Evolutionary conservation across 495 filamentous ascomycete genomes (phyloP).

Genomic region (Aspergillus egyptiacus): DNA sequence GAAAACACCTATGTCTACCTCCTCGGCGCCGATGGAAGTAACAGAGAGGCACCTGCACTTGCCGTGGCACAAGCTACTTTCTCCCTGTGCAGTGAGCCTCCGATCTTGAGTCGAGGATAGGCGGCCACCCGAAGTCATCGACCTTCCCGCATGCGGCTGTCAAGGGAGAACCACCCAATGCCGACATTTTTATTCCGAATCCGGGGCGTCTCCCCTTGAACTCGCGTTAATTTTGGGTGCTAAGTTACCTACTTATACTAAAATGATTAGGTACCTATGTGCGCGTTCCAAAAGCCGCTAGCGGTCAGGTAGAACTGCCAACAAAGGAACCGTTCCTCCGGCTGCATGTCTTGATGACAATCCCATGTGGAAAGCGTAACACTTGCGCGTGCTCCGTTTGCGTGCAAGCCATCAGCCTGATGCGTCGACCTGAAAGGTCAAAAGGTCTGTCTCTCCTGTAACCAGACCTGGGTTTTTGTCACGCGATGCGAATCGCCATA

Average conservation of each 20-base stretch:
- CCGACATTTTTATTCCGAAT: not conserved
- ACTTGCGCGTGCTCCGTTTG: constrained; percentile 40
- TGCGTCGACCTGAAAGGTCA: constrained; percentile 26
- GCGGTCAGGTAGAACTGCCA: not conserved
- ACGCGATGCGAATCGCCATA: constrained; percentile 11
- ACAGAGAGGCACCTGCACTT: too few species aligned
- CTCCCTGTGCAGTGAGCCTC: too few species aligned
- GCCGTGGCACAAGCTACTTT: too few species aligned
- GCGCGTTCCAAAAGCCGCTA: too few species aligned
- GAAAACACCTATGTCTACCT: not conserved
- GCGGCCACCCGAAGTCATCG: not conserved
- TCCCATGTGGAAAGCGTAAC: constrained; percentile 19
- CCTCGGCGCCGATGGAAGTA: too few species aligned
- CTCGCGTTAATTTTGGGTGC: not conserved
- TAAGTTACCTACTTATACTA: not conserved
- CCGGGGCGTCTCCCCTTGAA: not conserved
- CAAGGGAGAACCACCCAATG: not conserved
- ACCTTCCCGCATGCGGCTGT: not conserved
- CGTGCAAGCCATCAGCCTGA: constrained; percentile 25
- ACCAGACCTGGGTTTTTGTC: constrained; percentile 4
- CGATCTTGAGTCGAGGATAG: not conserved
- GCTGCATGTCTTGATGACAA: not conserved
- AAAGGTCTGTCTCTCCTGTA: constrained; percentile 22
- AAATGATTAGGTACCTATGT: too few species aligned
- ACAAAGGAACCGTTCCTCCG: not conserved